Percentiles rank a stretch among this genome's conserved stretches.
Evolutionary conservation across 1,284 basidiomycete genomes (phyloP).

Genomic region (Cryptococcus jaspeensis): DNA sequence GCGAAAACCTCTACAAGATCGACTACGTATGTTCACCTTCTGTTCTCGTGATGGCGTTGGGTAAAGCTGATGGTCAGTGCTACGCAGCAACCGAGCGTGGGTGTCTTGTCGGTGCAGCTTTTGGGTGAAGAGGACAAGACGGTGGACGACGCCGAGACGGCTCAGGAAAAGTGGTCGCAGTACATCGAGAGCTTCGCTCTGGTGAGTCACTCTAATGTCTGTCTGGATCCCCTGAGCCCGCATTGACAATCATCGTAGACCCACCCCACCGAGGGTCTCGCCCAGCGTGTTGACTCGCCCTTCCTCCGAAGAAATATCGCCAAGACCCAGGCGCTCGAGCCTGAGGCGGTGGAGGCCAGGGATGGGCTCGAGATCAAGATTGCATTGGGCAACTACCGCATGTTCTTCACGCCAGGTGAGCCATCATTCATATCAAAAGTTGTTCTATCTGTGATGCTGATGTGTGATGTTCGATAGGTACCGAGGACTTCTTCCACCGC

Average conservation of each 20-base stretch:
- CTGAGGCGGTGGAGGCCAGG: slow-evolving; percentile 31
- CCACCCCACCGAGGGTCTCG: slow-evolving; percentile 55
- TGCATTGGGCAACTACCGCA: slow-evolving; percentile 64
- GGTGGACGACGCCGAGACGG: slow-evolving; percentile 78
- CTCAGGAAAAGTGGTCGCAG: slow-evolving; percentile 79
- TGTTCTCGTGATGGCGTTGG: not conserved
- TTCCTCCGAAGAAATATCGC: slow-evolving; percentile 60
- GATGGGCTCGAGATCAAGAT: slow-evolving; percentile 63
- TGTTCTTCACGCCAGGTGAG: slow-evolving; percentile 66
- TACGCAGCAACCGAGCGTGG: slow-evolving; percentile 64
- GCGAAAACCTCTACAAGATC: slow-evolving; percentile 88
- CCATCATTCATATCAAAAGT: not conserved
- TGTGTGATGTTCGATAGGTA: slow-evolving; percentile 17
- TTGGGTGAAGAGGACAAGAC: slow-evolving; percentile 86
- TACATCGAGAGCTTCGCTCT: slow-evolving; percentile 87
- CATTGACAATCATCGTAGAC: slow-evolving; percentile 25
- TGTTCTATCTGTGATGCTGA: not conserved
- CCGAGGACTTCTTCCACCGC: slow-evolving; percentile 48
- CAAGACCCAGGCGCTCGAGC: slow-evolving; percentile 10
- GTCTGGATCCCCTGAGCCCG: not conserved
- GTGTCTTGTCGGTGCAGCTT: slow-evolving; percentile 77
- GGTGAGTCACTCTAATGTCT: slow-evolving; percentile 53
- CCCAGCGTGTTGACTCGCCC: slow-evolving; percentile 62
- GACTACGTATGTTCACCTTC: slow-evolving; percentile 71
- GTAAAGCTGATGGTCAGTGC: slow-evolving; percentile 14